These are phyloP conservation scores for Paraglomus occultum DNA, from an alignment of 192 early-diverging fungal genomes.

Conservation along the genomic window DNA sequence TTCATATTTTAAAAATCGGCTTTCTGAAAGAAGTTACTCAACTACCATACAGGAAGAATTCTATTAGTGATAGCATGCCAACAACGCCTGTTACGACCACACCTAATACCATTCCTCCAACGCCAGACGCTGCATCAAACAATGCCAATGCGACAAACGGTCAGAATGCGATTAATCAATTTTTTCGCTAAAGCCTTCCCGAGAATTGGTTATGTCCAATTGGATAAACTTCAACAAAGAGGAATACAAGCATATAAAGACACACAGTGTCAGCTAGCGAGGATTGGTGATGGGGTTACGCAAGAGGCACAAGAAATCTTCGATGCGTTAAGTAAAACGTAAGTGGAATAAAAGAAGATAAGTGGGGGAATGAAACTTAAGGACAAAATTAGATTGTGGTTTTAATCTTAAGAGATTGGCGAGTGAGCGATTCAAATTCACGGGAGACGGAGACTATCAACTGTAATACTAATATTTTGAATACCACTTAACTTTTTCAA, in stretches of 20 bases:
- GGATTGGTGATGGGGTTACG: slow-evolving; percentile 79
- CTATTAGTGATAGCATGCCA: not conserved
- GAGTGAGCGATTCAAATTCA: not conserved
- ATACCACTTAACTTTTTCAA: not conserved
- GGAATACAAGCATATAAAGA: slow-evolving; percentile 52
- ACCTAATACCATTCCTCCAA: not conserved
- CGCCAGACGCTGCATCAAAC: not conserved
- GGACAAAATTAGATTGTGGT: no score
- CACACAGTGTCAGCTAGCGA: slow-evolving; percentile 44
- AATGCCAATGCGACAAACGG: slow-evolving; percentile 1
- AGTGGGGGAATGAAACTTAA: no score
- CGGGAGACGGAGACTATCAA: not conserved
- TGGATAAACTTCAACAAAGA: slow-evolving; percentile 52
- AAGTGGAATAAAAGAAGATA: slow-evolving; percentile 28
- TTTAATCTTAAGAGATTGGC: not conserved
- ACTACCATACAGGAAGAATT: slow-evolving; percentile 27
- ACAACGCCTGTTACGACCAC: slow-evolving; percentile 8
- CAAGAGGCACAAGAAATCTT: slow-evolving; percentile 74
- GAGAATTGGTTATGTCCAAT: slow-evolving; percentile 43
- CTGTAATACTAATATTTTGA: not conserved
- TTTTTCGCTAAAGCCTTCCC: slow-evolving; percentile 42
- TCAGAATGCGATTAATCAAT: slow-evolving; percentile 13
- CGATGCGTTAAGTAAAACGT: slow-evolving; percentile 78
- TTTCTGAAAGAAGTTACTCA: slow-evolving; percentile 56
- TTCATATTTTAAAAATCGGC: slow-evolving; percentile 58